Percentiles rank a stretch among this genome's conserved stretches.
Evolutionary conservation across 345 rosid species (phyloP).

Genomic region (Aurinia saxatilis): DNA sequence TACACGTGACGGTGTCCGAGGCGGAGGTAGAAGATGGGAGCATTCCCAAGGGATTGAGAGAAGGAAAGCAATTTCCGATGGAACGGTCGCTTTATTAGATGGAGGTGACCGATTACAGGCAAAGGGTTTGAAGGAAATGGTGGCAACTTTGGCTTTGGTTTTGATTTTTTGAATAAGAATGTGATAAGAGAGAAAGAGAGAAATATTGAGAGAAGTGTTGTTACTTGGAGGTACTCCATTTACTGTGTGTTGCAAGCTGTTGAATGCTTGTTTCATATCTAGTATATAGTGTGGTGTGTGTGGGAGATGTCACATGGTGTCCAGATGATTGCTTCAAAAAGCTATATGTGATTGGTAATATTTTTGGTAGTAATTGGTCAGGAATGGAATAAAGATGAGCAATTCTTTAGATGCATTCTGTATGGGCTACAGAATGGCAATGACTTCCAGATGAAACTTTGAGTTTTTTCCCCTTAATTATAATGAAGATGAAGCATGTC

Average conservation of each 20-base stretch:
- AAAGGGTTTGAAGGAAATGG: slow-evolving; percentile 31
- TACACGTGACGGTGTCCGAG: slow-evolving; percentile 34
- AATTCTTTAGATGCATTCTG: neutral
- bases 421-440: neutral
- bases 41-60: slow-evolving; percentile 30
- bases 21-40: slow-evolving; percentile 35
- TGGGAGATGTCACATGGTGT: slow-evolving; percentile 7
- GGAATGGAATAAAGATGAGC: too few species aligned
- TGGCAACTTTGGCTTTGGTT: slow-evolving; percentile 24
- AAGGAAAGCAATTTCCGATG: slow-evolving; percentile 27
- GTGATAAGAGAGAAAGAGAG: neutral
- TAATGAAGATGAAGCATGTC: neutral
- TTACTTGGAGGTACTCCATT: slow-evolving; percentile 3
- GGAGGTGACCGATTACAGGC: slow-evolving; percentile 43
- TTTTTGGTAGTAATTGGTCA: too few species aligned
- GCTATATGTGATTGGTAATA: neutral
- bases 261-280: neutral
- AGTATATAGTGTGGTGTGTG: neutral
- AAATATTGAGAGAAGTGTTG: neutral
- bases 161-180: neutral
- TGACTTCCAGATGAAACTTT: neutral
- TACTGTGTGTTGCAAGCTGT: neutral
- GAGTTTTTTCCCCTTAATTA: neutral
- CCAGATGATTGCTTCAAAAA: neutral
- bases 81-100: slow-evolving; percentile 35